Conservation (phyloP, 2,329 filamentous ascomycete genomes). For the Fusarium scirpi region DNA sequence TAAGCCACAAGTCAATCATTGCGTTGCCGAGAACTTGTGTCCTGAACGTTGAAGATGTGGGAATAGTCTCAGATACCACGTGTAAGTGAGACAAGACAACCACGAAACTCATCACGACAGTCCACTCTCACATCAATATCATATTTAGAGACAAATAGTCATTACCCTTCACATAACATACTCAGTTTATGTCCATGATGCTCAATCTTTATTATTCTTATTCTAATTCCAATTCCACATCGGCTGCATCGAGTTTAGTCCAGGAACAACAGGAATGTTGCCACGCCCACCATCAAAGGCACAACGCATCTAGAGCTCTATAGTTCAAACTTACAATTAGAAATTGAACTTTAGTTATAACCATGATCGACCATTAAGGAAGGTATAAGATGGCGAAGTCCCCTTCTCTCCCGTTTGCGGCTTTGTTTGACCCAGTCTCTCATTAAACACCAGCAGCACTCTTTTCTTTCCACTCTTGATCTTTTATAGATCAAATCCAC, state of each 20-base stretch:
- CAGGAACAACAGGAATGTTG: slow-evolving; percentile 38
- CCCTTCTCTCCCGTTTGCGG: slow-evolving; percentile 4
- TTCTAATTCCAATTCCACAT: background rate
- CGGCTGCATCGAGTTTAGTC: slow-evolving; percentile 29
- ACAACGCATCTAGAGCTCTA: slow-evolving; percentile 17
- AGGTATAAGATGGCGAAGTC: slow-evolving; percentile 24
- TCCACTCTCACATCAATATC: too few relatives aligned
- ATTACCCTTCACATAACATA: background rate
- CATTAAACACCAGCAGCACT: slow-evolving; percentile 16
- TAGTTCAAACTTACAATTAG: slow-evolving; percentile 20
- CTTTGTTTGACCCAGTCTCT: slow-evolving; percentile 21
- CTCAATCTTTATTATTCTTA: accelerated
- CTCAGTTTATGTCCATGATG: accelerated
- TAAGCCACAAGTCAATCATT: background rate
- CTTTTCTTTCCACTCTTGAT: slow-evolving; percentile 10
- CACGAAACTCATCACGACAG: background rate
- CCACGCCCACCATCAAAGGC: slow-evolving; percentile 6
- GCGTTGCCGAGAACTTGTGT: background rate
- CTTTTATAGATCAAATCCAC: slow-evolving; percentile 14
- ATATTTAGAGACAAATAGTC: background rate
- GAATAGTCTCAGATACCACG: slow-evolving; percentile 3
- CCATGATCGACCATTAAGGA: too few relatives aligned
- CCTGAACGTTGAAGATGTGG: background rate
- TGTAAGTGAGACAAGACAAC: background rate
- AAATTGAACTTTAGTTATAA: background rate